Evolutionary conservation across 192 early-diverging fungal species (phyloP).

Genomic region (Paraglomus brasilianum): DNA sequence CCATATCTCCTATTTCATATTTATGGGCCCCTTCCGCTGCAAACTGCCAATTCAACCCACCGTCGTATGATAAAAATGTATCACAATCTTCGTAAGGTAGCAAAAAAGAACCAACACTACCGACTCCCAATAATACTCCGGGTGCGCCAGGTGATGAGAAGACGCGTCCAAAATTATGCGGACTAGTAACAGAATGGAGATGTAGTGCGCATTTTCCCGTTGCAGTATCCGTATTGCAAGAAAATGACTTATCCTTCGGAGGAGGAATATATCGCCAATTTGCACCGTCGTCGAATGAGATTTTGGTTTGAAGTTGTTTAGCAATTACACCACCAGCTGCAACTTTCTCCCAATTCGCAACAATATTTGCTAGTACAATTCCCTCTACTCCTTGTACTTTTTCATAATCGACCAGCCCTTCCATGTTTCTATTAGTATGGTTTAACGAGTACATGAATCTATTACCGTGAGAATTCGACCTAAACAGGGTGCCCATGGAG

Average conservation of each 20-base stretch:
- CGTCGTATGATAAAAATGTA: constrained; percentile 84
- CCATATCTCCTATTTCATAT: constrained; percentile 84
- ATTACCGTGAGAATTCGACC: constrained; percentile 87
- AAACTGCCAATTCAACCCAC: constrained; percentile 74
- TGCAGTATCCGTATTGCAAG: constrained; percentile 49
- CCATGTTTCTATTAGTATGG: constrained; percentile 73
- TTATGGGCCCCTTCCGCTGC: constrained; percentile 71
- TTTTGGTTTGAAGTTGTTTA: constrained; percentile 67
- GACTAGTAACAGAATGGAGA: constrained; percentile 78
- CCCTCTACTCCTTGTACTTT: constrained; percentile 79
- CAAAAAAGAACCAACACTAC: constrained; percentile 76
- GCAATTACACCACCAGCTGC: constrained; percentile 33
- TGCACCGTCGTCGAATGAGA: constrained; percentile 86
- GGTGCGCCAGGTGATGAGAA: constrained; percentile 73
- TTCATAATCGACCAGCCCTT: constrained; percentile 89
- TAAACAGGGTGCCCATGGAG: constrained; percentile 68
- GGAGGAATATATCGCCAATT: constrained; percentile 72
- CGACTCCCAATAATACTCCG: constrained; percentile 90
- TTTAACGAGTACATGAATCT: constrained; percentile 78
- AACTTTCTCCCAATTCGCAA: constrained; percentile 73
- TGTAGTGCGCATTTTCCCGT: constrained; percentile 75
- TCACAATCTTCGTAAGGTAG: constrained; percentile 72
- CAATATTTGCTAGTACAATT: constrained; percentile 82
- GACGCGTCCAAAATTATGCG: constrained; percentile 64
- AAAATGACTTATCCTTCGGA: constrained; percentile 54